Conservation (phyloP, 345 rosid genomes). For the Rubroshorea leprosula region DNA sequence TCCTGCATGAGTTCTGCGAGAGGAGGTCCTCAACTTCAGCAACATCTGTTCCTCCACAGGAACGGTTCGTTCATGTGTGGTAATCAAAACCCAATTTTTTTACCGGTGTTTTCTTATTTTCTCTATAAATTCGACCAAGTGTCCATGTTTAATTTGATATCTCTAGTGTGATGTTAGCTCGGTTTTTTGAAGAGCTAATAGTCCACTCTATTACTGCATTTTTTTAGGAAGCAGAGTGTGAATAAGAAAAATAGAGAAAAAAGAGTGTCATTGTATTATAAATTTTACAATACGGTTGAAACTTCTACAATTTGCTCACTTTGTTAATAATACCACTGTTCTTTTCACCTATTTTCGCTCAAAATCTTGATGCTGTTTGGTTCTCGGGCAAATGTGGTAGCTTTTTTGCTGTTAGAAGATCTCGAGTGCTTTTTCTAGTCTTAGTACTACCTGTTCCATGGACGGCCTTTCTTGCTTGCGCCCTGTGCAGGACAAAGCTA, state of each 20-base stretch:
- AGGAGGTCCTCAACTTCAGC: constrained; percentile 29
- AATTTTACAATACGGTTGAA: too few species aligned
- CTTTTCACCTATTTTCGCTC: too few species aligned
- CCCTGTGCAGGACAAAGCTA: constrained; percentile 57
- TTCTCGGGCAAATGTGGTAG: background rate
- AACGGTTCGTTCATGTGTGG: constrained; percentile 49
- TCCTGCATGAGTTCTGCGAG: constrained; percentile 68
- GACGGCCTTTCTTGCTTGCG: constrained; percentile 47
- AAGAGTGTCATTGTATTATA: too few species aligned
- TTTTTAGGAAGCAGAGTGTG: constrained; percentile 32
- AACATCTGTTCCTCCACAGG: constrained; percentile 38
- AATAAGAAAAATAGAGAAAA: background rate
- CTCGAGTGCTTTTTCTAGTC: constrained; percentile 33
- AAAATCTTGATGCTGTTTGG: too few species aligned
- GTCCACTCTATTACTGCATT: constrained; percentile 25
- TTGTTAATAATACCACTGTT: constrained; percentile 1
- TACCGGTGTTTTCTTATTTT: constrained; percentile 14
- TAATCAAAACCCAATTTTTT: constrained; percentile 35
- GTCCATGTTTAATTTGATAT: constrained; percentile 17
- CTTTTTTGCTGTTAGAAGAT: constrained; percentile 20
- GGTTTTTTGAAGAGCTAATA: constrained; percentile 40
- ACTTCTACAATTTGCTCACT: constrained; percentile 19
- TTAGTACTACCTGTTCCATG: constrained; percentile 48
- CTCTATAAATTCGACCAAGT: constrained; percentile 22
- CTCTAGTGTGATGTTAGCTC: constrained; percentile 25